Base-by-base conservation (phyloP, 73 alveolate genomes). In the Symbiodinium natans region DNA sequence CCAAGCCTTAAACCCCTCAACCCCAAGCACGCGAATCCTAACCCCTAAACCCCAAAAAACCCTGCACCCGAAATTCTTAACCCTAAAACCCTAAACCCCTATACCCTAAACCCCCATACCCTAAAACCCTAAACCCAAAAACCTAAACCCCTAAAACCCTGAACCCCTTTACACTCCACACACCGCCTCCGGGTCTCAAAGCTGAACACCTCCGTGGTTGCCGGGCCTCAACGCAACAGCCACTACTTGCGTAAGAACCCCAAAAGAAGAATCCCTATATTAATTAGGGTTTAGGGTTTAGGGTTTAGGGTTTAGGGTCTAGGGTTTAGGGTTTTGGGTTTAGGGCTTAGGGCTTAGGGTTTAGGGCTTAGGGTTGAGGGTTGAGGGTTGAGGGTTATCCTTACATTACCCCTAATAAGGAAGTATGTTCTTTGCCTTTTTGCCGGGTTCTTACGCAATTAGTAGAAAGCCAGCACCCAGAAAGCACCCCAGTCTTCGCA, bases 131-230 rank as follows among this genome's bases (percentile, higher is more conserved):
- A 59, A 59, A 59, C 38, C 77, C 77, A 9, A 46, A 46, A 46
- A 6, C 59, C 59, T 46, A 46, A 46, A 46, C n/a, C 48, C 41
- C 27, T 41, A 46, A 83, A 83, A 19, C 27, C 29, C 29, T 19
- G 42, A 40, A 21, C 41, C n/a, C 38, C n/a, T 27, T 41, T 38
- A 38, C 8, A 25, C 80, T 25, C 82, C 21, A 0, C 93, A 82
- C 5, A 40, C 52, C n/a, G 10, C 95, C 95, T 88, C 56, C 27
- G 75, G 6, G 95, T 88, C 95, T 88, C 95, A 9, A 88, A 88
- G 95, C 75, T 88, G 86, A 88, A 88, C 68, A 88, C 40, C 34
- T 63, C 86, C 23, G 95, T 42, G 13, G 85, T 29, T 1, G 86
- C 86, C 41, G 74, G 86, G 42, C 75, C 86, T 88, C 2, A 33